Evolutionary conservation across 2,329 filamentous ascomycete genomes (phyloP).

Genomic region (Penicillium brevicompactum): DNA sequence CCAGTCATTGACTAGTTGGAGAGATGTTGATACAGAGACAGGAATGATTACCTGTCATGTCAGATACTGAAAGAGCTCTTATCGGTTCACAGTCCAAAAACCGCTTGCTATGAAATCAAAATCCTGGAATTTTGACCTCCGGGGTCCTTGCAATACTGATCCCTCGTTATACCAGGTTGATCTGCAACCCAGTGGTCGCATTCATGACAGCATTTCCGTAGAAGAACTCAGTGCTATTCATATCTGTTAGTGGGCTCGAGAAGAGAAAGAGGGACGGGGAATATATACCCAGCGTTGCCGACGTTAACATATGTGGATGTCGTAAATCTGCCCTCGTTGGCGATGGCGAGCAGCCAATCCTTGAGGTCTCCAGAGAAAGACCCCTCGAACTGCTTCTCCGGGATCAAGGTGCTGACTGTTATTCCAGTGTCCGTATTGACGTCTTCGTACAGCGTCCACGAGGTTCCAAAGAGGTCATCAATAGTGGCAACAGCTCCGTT

Average conservation of each 20-base stretch:
- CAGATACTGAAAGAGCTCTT: too few relatives aligned
- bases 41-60: too few relatives aligned
- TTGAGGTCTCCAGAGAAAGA: constrained; percentile 44
- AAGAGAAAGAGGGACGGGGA: background rate
- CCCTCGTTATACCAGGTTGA: constrained; percentile 13
- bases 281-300: constrained; percentile 42
- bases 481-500: constrained; percentile 39
- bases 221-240: constrained; percentile 22
- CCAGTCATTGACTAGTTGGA: too few relatives aligned
- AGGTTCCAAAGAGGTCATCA: constrained; percentile 38
- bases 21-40: too few relatives aligned
- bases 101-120: too few relatives aligned
- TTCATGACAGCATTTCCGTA: constrained; percentile 24
- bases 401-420: constrained; percentile 44
- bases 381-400: constrained; percentile 42
- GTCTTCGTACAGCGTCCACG: constrained; percentile 48
- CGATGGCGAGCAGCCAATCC: constrained; percentile 45
- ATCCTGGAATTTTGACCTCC: too few relatives aligned
- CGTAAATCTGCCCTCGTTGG: constrained; percentile 40
- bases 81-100: too few relatives aligned
- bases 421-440: constrained; percentile 47
- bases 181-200: constrained; percentile 21
- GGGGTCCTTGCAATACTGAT: background rate
- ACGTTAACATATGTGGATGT: constrained; percentile 47
- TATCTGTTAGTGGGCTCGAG: background rate